These are phyloP conservation scores for Russula ochroleuca DNA, from an alignment of 768 basidiomycete species.

Conservation along the genomic window DNA sequence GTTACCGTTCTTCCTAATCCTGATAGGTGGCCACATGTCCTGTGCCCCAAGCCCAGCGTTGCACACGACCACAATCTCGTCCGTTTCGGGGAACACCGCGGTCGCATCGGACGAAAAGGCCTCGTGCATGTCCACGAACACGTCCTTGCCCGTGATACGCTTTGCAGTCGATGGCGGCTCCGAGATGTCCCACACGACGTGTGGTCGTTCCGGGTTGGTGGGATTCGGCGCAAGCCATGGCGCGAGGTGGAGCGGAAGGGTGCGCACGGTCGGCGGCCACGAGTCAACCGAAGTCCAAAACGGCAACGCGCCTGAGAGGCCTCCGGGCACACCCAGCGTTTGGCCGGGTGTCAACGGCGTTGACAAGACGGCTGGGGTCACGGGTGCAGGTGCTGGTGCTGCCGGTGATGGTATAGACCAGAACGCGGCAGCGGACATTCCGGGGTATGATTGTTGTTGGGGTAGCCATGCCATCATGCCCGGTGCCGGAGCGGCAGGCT, in stretches of 20 bases:
- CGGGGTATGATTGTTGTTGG: neutral
- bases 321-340: slow-evolving; percentile 2
- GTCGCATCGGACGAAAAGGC: slow-evolving; percentile 12
- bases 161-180: slow-evolving; percentile 19
- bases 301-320: slow-evolving; percentile 5
- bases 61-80: slow-evolving; percentile 18
- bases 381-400: neutral
- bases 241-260: slow-evolving; percentile 22
- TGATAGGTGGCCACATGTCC: slow-evolving; percentile 22
- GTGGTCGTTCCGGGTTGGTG: slow-evolving; percentile 14
- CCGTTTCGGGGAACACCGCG: slow-evolving; percentile 19
- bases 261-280: slow-evolving; percentile 21
- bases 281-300: slow-evolving; percentile 18
- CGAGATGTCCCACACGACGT: slow-evolving; percentile 22
- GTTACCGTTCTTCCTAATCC: slow-evolving; percentile 2
- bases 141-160: slow-evolving; percentile 22
- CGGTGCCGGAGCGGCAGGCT: neutral
- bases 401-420: neutral
- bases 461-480: slow-evolving; percentile 2
- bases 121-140: slow-evolving; percentile 21
- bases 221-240: slow-evolving; percentile 26
- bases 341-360: slow-evolving; percentile 16
- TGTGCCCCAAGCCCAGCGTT: slow-evolving; percentile 1
- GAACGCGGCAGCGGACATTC: neutral
- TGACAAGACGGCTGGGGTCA: neutral